Evolutionary conservation across 2,329 filamentous ascomycete species (phyloP).

Genomic region (Epichloe glyceriae): DNA sequence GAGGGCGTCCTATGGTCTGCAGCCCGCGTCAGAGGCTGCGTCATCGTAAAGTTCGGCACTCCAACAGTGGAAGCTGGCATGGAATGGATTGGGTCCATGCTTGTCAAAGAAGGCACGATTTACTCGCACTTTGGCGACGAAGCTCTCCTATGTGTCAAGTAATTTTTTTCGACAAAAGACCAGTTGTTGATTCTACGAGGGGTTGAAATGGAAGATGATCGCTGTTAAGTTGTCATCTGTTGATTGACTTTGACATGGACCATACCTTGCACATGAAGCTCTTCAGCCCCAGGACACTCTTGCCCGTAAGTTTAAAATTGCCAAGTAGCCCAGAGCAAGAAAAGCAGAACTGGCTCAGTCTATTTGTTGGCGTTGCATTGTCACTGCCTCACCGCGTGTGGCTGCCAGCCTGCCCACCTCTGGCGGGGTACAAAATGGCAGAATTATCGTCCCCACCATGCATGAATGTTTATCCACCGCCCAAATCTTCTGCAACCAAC

Average conservation of each 20-base stretch:
- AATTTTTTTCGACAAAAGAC: conserved; percentile 5
- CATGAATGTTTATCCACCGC: conserved; percentile 12
- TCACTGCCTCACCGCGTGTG: too few relatives aligned
- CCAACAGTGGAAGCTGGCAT: conserved; percentile 68
- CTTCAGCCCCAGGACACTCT: too few relatives aligned
- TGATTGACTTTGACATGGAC: not conserved
- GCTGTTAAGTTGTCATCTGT: conserved; percentile 8
- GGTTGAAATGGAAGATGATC: not conserved
- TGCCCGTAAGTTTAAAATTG: too few relatives aligned
- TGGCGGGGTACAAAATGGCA: conserved; percentile 11
- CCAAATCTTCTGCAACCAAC: conserved; percentile 9
- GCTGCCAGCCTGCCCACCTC: not conserved
- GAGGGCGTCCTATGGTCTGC: conserved; percentile 68
- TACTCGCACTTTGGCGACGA: conserved; percentile 63
- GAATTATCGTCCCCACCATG: conserved; percentile 21
- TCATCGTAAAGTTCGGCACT: conserved; percentile 84
- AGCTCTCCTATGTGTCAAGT: conserved; percentile 62
- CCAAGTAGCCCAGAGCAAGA: too few relatives aligned
- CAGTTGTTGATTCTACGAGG: not conserved
- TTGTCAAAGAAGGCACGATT: conserved; percentile 62
- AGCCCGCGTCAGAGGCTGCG: conserved; percentile 66
- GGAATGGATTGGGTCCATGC: conserved; percentile 65
- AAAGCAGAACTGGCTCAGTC: too few relatives aligned
- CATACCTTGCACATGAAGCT: not conserved
- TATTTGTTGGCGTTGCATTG: too few relatives aligned